Evolutionary conservation across 176 grass and related monocot species (phyloP), one percentile per base, ranked within the genome.

Genomic region (Carex pumila): DNA sequence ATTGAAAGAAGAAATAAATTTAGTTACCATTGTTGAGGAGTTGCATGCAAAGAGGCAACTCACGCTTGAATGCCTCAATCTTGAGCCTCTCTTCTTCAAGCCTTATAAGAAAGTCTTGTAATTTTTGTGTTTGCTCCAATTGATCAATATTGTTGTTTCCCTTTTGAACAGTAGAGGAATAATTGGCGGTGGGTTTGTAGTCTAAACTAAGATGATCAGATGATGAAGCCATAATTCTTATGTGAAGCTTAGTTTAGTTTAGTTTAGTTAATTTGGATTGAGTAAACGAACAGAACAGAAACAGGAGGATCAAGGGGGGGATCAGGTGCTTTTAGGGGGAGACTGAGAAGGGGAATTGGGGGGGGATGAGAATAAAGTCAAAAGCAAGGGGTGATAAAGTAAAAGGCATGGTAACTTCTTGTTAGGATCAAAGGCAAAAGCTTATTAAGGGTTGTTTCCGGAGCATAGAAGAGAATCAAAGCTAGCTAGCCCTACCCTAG

Each of bases 371-470:
- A 94, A 94, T 94, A 94, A 98, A 94, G 92, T 86, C 88, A 71
- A 90, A 87, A 54, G 84, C 59, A 85, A 47, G 68, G 88, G 54
- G 55, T 65, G 89, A 87, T 84, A 94, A 91, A 93, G 95, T 72
- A 81, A 88, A 91, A 90, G 76, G 91, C 72, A 92, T 99, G 89
- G 93, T 99, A 99, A 99, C 93, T 99, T 99, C 97, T 99, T 92
- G 90, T 91, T 89, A 96, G 93, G 91, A 95, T 92, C 91, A 99
- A 99, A 99, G 97, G 89, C 85, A 98, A 94, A 92, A 95, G 89
- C 93, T 89, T 86, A 81, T 88, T 83, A 68, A 67, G 89, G 86
- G 85, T 84, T 87, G 88, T 93, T 91, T 90, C 84, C 88, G 87
- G 83, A 85, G 52, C 29, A 78, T 57, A 87, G 69, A 81, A 85